Base-by-base conservation (phyloP, 805 yeast species). In the Yarrowia sp. region DNA sequence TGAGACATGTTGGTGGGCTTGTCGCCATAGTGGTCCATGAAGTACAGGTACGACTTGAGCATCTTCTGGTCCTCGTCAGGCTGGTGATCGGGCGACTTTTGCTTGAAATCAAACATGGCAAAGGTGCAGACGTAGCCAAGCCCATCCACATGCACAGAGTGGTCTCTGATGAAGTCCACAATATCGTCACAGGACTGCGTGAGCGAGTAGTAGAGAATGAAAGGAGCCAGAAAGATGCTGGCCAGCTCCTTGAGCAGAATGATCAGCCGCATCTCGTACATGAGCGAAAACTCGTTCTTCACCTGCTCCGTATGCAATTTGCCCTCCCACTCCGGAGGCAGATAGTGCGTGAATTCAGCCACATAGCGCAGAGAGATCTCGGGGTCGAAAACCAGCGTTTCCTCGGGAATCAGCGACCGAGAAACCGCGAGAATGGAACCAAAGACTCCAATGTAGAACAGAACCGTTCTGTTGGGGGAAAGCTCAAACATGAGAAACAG, bases 41-140 rank as follows among this genome's bases (percentile, higher is more conserved):
- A 92, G 71, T 90, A 86, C 75, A 92, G 77, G 71, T 90, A 92
- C 0, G 97, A 90, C 68, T 90, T 90, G 74, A 90, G 83, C 97
- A 93, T 92, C 71, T 93, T 92, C 65, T 86, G 91, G 68, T 91
- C 94, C 41, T 74, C 72, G 46, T 61, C 44, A 1, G 58, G 58
- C 31, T 51, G 42, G 13, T 51, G 61, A 55, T 29, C 38, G n/a
- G 36, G 44, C 47, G 46, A 47, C 47, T 65, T 66, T 64, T 61
- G 66, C 65, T 86, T 91, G 65, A 87, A 84, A 66, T 90, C 87
- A 74, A 94, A 94, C 85, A 90, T 89, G 1, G 98, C 98, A 78
- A 86, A 90, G 29, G 90, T 86, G 70, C 98, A 93, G 36, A 94
- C 96, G 69, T 92, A 87, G 0, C 99, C 99, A 39, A 94, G 77